These are phyloP conservation scores for Panicum hallii DNA, from an alignment of 202 grass and related monocot species.

Conservation along the genomic window DNA sequence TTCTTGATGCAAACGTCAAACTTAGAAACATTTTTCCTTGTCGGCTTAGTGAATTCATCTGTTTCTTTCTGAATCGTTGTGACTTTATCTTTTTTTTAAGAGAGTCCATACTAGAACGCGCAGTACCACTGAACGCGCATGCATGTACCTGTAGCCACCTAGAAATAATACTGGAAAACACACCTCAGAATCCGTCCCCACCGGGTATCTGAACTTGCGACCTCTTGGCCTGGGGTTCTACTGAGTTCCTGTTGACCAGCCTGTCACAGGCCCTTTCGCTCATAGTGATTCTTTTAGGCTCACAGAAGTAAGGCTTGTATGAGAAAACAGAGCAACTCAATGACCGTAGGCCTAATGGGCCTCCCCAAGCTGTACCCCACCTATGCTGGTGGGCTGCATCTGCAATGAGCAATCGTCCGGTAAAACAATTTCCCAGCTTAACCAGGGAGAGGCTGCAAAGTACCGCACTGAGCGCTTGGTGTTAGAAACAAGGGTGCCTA, in stretches of 20 bases:
- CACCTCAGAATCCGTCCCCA: too few relatives aligned
- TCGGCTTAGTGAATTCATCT: neutral
- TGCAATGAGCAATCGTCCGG: neutral
- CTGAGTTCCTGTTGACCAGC: too few relatives aligned
- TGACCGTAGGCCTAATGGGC: neutral
- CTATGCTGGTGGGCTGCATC: neutral
- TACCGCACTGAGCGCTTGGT: neutral
- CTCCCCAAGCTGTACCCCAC: neutral
- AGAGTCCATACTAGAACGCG: too few relatives aligned
- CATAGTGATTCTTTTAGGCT: too few relatives aligned
- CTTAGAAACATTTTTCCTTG: neutral
- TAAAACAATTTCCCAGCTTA: neutral
- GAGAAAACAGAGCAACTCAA: neutral
- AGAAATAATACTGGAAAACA: too few relatives aligned
- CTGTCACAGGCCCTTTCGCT: too few relatives aligned
- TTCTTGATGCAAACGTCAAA: neutral
- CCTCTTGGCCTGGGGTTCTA: too few relatives aligned
- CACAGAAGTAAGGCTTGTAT: neutral
- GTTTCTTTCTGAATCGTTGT: neutral
- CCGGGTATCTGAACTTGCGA: too few relatives aligned
- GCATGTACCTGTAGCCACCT: too few relatives aligned
- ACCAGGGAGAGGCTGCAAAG: neutral
- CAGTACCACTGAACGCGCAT: too few relatives aligned
- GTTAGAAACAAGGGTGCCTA: constrained; percentile 22
- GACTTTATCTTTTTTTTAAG: neutral